Evolutionary conservation across 306 rosid species (phyloP), one percentile per base, ranked within the genome.

Genomic region (Carpinus viminea): DNA sequence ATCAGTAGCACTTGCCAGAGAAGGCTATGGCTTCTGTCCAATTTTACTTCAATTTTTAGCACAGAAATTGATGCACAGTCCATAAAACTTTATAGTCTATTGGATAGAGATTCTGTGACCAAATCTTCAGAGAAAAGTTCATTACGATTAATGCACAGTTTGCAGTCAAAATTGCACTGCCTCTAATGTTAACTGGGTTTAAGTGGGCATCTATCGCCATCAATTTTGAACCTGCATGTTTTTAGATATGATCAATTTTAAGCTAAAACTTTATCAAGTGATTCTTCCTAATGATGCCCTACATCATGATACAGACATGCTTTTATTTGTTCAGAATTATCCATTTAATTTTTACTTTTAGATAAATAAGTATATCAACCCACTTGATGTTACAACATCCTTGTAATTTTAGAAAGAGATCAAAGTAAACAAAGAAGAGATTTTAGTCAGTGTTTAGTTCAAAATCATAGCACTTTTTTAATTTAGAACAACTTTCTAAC

Each of bases 11-110:
- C 13, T 10, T 57, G 34, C 20, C 8, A 36, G 8, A 61, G 68
- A 31, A 61, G 68, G 43, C 16, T 26, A 12, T 18, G 72, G n/a
- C 51, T 21, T 36, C 24, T 28, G 18, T 4, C 52, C 51, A 9
- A 43, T 18, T 10, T 68, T 41, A 41, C 72, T n/a, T 68, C 50
- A 68, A 68, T 68, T 66, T 68, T 65, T 41, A 41, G n/a, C 36
- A 64, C 8, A 8, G 7, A 21, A 4, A 68, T 8, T 17, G 51
- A 34, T 18, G 11, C 8, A 68, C 7, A 0, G 6, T 8, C 24
- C 7, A n/a, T 38, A 41, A 47, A 12, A 18, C 41, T 68, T 68
- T 26, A 38, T 68, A 68, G 48, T n/a, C 17, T 18, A 43, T 18
- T 41, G 47, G 43, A 8, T 68, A 28, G 26, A 13, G n/a, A 28